Base-by-base conservation (phyloP, 176 grass and related monocot genomes). In the Carex kokanica region DNA sequence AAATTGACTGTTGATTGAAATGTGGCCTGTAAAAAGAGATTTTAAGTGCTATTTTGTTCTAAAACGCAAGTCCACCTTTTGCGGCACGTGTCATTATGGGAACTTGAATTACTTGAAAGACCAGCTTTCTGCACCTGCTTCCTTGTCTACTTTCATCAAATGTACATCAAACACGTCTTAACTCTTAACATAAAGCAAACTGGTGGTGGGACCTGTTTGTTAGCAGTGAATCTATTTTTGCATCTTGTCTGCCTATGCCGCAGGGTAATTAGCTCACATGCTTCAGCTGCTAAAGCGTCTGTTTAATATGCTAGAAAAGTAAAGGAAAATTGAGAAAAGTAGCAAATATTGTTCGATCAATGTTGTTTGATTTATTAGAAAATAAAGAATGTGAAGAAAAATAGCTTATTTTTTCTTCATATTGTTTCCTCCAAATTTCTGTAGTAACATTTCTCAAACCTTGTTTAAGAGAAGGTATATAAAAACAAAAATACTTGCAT, bases 251-350 rank as follows among this genome's bases (percentile, higher is more conserved):
- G 47, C 14, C 53, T 51, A 55, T 55, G 72, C 24, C 23, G 3
- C 73, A n/a, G 54, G 47, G 71, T 24, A 54, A 77, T 77, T 31
- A 6, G 11, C 21, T 77, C 73, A 53, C 73, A 77, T 77, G 73
- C 31, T 77, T 77, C 14, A 16, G 16, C 73, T 77, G 73, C 73
- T 77, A 9, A 17, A 2, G n/a, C n/a, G 18, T 8, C 58, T 1
- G 6, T 5, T 60, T 20, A 20, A 6, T 60, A 23, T 60, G 58
- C n/a, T 20, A 60, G 21, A 62, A 25, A 25, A 27, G 27, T 11
- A 2, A 3, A 1, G 34, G 16, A 21, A 21, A 38, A 43, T 70
- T n/a, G 36, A 18, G 66, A n/a, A 41, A 68, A 41, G 10, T 41
- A 20, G 6, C 15, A 16, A 68, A 38, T 11, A 11, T 3, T 40